Percentiles rank a stretch among this genome's conserved stretches.
These are phyloP conservation scores for Aurinia saxatilis DNA, from an alignment of 345 rosid genomes.

Conservation along the genomic window DNA sequence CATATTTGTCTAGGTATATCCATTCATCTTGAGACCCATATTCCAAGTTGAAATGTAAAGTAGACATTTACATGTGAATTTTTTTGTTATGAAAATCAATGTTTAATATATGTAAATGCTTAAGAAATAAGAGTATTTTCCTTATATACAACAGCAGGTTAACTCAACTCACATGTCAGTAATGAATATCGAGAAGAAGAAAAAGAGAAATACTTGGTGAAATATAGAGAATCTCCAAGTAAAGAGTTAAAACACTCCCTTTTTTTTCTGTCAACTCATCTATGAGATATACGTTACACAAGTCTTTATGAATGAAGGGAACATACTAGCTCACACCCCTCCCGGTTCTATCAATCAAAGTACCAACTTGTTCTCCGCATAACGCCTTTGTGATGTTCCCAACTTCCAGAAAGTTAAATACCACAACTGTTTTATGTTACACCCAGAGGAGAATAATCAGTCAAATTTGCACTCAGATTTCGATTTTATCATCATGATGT, in stretches of 20 bases:
- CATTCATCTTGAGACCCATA: too few relatives aligned
- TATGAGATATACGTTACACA: not conserved
- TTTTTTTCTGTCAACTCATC: not conserved
- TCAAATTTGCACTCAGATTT: not conserved
- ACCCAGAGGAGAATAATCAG: not conserved
- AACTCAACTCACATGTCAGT: not conserved
- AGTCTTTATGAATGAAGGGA: not conserved
- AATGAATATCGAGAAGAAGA: not conserved
- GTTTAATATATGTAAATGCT: not conserved
- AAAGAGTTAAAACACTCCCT: not conserved
- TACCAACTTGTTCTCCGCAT: constrained; percentile 88
- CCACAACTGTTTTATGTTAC: constrained; percentile 44
- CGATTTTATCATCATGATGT: not conserved
- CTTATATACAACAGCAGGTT: constrained; percentile 13
- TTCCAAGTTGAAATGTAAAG: too few relatives aligned
- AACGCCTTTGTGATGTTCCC: constrained; percentile 81
- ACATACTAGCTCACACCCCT: constrained; percentile 23
- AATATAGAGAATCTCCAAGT: constrained; percentile 5
- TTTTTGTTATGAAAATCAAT: not conserved
- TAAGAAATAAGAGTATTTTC: not conserved
- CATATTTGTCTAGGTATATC: too few relatives aligned
- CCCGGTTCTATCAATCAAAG: constrained; percentile 61
- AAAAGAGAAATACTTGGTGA: not conserved
- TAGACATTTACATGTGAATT: too few relatives aligned
- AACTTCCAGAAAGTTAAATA: constrained; percentile 76